Evolutionary conservation across 2,329 filamentous ascomycete species (phyloP), one percentile per base, ranked within the genome.

Genomic region (Amylocarpus encephaloides): DNA sequence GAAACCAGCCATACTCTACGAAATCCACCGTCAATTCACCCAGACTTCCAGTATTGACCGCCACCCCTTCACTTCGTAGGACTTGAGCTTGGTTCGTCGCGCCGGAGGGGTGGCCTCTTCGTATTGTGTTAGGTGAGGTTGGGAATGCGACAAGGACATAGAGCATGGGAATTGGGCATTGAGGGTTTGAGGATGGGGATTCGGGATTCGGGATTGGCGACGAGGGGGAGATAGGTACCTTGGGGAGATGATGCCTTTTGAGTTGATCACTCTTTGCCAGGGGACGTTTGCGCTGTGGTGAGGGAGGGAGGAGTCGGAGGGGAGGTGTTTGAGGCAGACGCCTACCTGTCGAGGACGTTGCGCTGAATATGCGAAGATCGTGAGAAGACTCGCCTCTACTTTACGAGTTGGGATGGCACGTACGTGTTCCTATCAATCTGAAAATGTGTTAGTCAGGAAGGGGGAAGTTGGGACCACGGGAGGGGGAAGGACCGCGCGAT

Each of bases 181-280:
- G 13, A 11, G 13, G 15, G 19, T 22, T 1, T 29, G 7, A 2
- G 5, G 22, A 26, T 26, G 22, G 22, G 7, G 22, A 26, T 26
- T n/a, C n/a, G n/a, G n/a, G n/a, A n/a, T n/a, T n/a, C n/a, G n/a
- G n/a, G n/a, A n/a, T n/a, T n/a, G n/a, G n/a, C n/a, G n/a, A n/a
- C n/a, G n/a, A 26, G 22, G 7, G 34, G 34, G 29, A 59, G 13
- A 40, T 4, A 36, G 10, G 11, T 63, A 92, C 88, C 91, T 80
- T 6, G 86, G 86, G 40, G 90, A 95, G 59, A 97, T 94, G 52
- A 81, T 74, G 18, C 92, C 91, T 68, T 87, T 92, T 12, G 88
- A 73, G 67, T 92, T 95, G 65, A 97, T 86, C 52, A 97, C 88
- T 51, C 93, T 76, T 72, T 97, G 92, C 92, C 92, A 97, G 0